Base-by-base conservation (phyloP, 1,284 basidiomycete species). In the Moesziomyces sp. region DNA sequence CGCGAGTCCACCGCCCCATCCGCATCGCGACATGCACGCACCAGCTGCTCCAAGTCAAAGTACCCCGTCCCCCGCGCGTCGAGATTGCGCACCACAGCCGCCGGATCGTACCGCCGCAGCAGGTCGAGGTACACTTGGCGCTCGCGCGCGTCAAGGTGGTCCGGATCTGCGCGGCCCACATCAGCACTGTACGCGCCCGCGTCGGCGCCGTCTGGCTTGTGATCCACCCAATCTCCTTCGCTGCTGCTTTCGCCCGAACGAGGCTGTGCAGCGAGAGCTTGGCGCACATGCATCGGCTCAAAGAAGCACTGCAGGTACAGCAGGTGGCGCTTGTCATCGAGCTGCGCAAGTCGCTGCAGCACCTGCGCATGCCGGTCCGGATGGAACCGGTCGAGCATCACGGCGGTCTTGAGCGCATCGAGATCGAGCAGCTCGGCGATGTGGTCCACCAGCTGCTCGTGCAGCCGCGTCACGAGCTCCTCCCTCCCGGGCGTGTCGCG, bases 261-360 rank as follows among this genome's bases (percentile, higher is more conserved):
- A 44, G n/a, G 52, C 47, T 51, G 54, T 44, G 44, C 14, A 16
- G 88, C 87, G 18, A 21, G 21, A 21, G 88, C 70, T 19, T 86
- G 0, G 80, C 74, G 43, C 83, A 84, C 42, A 87, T 76, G 58
- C 84, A 16, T 21, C 1, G 91, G 89, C 30, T 90, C 89, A 9
- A 97, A 86, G 1, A 97, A 87, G 77, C 88, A 89, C 14, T 88
- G 89, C 5, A 97, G 89, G 84, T 97, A 99, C 3, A 89, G 86
- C 71, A 92, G 91, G 64, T 90, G 90, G 50, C 89, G 87, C 50
- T 87, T 87, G 53, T 89, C 87, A 18, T 85, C 85, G 40, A 62
- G 10, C 43, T 84, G 78, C 1, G 86, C 79, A 46, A 84, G 53
- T 28, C 62, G 66, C 3, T 74, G 66, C 28, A 86, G 57, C 14